Percentiles rank a stretch among this genome's conserved stretches.
Evolutionary conservation across 305 asterid species (phyloP).

Genomic region (Fraxinus dipetala): DNA sequence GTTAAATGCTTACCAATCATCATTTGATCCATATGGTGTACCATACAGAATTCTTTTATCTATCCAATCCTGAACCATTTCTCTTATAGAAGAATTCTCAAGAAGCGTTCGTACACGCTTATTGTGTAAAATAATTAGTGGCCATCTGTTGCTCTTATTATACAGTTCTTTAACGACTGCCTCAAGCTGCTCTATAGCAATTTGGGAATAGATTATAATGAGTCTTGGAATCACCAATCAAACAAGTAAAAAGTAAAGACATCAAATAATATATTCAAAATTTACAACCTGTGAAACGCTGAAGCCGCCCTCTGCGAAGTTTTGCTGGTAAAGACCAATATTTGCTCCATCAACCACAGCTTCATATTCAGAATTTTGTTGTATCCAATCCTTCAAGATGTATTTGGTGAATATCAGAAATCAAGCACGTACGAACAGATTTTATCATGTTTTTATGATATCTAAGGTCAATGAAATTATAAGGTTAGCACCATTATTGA

Average conservation of each 20-base stretch:
- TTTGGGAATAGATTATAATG: slow-evolving; percentile 22
- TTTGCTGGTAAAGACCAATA: slow-evolving; percentile 84
- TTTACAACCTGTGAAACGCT: slow-evolving; percentile 70
- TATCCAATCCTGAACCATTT: slow-evolving; percentile 67
- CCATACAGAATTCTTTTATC: slow-evolving; percentile 61
- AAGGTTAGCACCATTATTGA: background rate
- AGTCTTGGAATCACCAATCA: background rate
- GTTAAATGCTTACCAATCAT: slow-evolving; percentile 60
- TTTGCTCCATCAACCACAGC: slow-evolving; percentile 89
- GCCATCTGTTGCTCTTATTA: slow-evolving; percentile 58
- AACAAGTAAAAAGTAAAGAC: background rate
- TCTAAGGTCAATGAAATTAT: background rate
- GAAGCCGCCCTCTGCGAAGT: slow-evolving; percentile 85
- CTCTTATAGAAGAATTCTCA: slow-evolving; percentile 68
- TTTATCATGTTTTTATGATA: background rate
- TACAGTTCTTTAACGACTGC: slow-evolving; percentile 77
- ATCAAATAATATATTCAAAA: slow-evolving; percentile 10
- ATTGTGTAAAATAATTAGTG: slow-evolving; percentile 75
- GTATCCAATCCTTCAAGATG: slow-evolving; percentile 74
- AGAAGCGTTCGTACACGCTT: slow-evolving; percentile 69
- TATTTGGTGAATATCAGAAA: background rate
- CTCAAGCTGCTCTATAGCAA: slow-evolving; percentile 82
- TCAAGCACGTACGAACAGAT: background rate
- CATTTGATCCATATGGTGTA: slow-evolving; percentile 94
- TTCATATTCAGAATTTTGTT: slow-evolving; percentile 61